phyloP scores from a whole-genome alignment of 2,329 filamentous ascomycete species.

The Fusarium sarcochroum region DNA sequence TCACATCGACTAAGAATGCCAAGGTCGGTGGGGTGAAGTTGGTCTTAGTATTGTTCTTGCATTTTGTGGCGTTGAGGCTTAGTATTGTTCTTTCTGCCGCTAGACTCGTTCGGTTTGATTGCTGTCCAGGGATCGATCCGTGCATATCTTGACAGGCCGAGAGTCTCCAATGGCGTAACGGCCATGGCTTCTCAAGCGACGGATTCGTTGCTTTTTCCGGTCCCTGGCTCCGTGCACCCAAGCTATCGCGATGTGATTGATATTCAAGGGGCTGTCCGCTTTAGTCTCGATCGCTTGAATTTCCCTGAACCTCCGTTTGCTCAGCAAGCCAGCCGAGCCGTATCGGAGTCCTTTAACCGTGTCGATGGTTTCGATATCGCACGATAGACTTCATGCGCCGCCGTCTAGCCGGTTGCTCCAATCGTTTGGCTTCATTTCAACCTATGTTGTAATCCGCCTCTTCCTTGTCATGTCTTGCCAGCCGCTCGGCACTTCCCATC shows the following conservation, averaged over 20 bases:
- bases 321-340: constrained; percentile 1
- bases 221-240: constrained; percentile 32
- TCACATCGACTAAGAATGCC: constrained; percentile 39
- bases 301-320: background rate
- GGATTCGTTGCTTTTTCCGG: constrained; percentile 30
- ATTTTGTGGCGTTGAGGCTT: constrained; percentile 50
- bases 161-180: constrained; percentile 28
- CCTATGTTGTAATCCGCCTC: constrained; percentile 21
- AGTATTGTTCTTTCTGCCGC: constrained; percentile 52
- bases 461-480: constrained; percentile 15
- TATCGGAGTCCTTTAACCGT: constrained; percentile 7
- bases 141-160: constrained; percentile 41
- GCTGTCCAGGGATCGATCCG: constrained; percentile 23
- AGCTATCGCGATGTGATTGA: constrained; percentile 18
- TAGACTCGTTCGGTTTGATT: constrained; percentile 18
- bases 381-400: constrained; percentile 20
- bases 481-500: constrained; percentile 2
- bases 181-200: constrained; percentile 8
- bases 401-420: constrained; percentile 19
- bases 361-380: constrained; percentile 14
- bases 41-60: constrained; percentile 53
- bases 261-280: constrained; percentile 9
- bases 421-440: constrained; percentile 22
- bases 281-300: constrained; percentile 25
- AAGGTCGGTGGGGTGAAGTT: constrained; percentile 32